Conservation (phyloP, 768 basidiomycete genomes). For the Hemileccinum rubropunctum region DNA sequence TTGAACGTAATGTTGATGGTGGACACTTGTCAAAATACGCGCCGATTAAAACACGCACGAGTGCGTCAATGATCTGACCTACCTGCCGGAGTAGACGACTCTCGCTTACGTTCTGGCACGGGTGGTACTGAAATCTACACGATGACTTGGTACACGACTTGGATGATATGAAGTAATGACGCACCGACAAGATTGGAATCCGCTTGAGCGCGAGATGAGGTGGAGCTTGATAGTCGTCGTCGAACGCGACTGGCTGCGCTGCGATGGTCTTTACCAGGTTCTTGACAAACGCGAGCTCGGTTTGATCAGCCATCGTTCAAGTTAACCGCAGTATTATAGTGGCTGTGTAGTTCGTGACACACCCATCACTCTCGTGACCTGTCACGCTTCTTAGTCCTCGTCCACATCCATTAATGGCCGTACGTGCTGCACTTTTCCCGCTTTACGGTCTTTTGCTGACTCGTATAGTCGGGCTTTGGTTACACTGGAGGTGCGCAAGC, state of each 20-base stretch:
- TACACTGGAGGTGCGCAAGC: slow-evolving; percentile 54
- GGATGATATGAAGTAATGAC: slow-evolving; percentile 16
- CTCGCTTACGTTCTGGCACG: slow-evolving; percentile 52
- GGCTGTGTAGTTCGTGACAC: slow-evolving; percentile 24
- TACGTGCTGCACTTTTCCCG: slow-evolving; percentile 27
- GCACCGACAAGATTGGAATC: slow-evolving; percentile 67
- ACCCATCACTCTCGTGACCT: slow-evolving; percentile 16
- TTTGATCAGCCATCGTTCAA: slow-evolving; percentile 50
- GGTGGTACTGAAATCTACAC: slow-evolving; percentile 57
- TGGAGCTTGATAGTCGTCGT: slow-evolving; percentile 76
- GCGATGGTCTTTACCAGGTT: slow-evolving; percentile 62
- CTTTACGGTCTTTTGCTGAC: slow-evolving; percentile 10
- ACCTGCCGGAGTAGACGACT: slow-evolving; percentile 33
- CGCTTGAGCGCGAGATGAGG: slow-evolving; percentile 62
- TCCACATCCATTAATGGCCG: slow-evolving; percentile 35
- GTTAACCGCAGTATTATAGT: slow-evolving; percentile 4
- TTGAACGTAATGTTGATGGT: slow-evolving; percentile 77
- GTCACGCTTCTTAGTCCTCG: slow-evolving; percentile 19
- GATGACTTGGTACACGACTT: slow-evolving; percentile 5
- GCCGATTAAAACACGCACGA: slow-evolving; percentile 11
- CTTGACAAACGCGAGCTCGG: slow-evolving; percentile 61
- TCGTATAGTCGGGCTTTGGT: slow-evolving; percentile 58
- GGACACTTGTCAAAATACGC: slow-evolving; percentile 9
- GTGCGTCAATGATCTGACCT: slow-evolving; percentile 4
- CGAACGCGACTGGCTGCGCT: slow-evolving; percentile 63